Conservation (phyloP, 148 eudicot genomes). For the Rhododendron simsii region DNA sequence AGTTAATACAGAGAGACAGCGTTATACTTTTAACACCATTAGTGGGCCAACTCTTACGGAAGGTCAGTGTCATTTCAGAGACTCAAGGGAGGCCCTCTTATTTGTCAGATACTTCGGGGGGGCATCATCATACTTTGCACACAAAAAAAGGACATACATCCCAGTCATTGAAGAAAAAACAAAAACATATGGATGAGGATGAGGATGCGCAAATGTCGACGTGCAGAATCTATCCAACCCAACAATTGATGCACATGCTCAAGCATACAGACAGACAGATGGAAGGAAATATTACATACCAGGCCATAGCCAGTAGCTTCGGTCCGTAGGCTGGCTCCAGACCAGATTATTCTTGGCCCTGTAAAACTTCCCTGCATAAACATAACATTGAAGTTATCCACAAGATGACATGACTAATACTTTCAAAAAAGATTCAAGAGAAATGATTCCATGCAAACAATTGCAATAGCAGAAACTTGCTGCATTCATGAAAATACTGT, state of each 20-base stretch:
- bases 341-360: slow-evolving; percentile 91
- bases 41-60: not conserved
- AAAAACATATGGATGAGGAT: not conserved
- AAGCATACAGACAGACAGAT: not conserved
- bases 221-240: not conserved
- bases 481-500: not conserved
- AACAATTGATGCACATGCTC: not conserved
- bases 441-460: not conserved
- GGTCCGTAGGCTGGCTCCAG: slow-evolving; percentile 85
- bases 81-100: not conserved
- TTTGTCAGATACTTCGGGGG: not conserved
- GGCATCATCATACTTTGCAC: not conserved
- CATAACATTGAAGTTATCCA: not conserved
- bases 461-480: not conserved
- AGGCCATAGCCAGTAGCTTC: slow-evolving; percentile 99
- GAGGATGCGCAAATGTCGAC: not conserved
- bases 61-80: not conserved
- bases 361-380: slow-evolving; percentile 90
- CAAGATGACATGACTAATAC: not conserved
- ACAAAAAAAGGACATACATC: not conserved
- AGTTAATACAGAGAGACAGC: not conserved
- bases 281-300: slow-evolving; percentile 38
- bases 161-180: not conserved
- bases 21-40: not conserved
- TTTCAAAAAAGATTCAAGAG: not conserved